Evolutionary conservation across 345 rosid species (phyloP).

Genomic region (Aquilaria sinensis): DNA sequence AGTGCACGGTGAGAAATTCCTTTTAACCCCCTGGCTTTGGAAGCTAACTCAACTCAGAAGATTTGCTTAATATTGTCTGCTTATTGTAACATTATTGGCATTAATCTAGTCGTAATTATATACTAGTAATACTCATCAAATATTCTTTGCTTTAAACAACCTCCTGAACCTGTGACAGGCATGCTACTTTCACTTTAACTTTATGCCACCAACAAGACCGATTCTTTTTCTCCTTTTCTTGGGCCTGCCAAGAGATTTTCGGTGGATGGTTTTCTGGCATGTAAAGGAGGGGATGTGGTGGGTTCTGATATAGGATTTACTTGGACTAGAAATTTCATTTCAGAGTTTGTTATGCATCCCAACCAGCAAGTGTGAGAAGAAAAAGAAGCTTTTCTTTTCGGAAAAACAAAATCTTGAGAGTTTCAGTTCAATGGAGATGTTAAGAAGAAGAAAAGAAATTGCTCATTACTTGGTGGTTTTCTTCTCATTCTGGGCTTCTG

Average conservation of each 20-base stretch:
- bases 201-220: slow-evolving; percentile 36
- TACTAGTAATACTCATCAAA: neutral
- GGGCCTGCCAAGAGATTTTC: slow-evolving; percentile 42
- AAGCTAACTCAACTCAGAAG: too few species aligned
- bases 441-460: slow-evolving; percentile 21
- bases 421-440: slow-evolving; percentile 28
- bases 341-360: slow-evolving; percentile 17
- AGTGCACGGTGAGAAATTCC: too few species aligned
- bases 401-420: slow-evolving; percentile 13
- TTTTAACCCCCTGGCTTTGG: too few species aligned
- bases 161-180: slow-evolving; percentile 41
- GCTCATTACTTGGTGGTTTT: slow-evolving; percentile 25
- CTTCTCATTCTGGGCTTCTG: slow-evolving; percentile 40
- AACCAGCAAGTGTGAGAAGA: slow-evolving; percentile 2
- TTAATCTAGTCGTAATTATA: neutral
- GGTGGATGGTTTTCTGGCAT: slow-evolving; percentile 46
- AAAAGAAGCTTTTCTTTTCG: too few species aligned
- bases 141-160: slow-evolving; percentile 20
- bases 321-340: slow-evolving; percentile 21
- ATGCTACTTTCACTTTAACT: slow-evolving; percentile 35
- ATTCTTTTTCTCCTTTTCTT: slow-evolving; percentile 22
- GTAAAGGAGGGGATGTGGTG: slow-evolving; percentile 26
- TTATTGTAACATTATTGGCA: slow-evolving; percentile 27
- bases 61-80: neutral
- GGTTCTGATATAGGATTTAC: slow-evolving; percentile 33